Conservation (phyloP, 2,329 filamentous ascomycete species). For the Hansfordia pulvinata region DNA sequence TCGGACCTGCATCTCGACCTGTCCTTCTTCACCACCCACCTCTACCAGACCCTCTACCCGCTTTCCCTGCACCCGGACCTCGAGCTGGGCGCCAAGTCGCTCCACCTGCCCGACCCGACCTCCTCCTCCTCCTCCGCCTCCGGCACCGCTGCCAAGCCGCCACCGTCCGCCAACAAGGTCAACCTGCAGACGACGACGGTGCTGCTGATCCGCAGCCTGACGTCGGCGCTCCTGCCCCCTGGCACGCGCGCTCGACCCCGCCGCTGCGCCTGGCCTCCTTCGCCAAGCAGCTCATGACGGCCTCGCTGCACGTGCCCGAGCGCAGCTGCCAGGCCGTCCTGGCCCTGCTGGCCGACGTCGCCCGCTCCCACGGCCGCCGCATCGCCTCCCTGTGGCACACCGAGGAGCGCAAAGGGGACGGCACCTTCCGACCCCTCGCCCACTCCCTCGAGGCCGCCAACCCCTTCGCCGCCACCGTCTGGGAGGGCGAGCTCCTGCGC, state of each 20-base stretch:
- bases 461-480: slow-evolving; percentile 78
- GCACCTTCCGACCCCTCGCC: slow-evolving; percentile 63
- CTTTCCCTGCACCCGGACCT: slow-evolving; percentile 75
- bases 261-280: slow-evolving; percentile 83
- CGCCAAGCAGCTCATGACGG: slow-evolving; percentile 76
- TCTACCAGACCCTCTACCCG: slow-evolving; percentile 74
- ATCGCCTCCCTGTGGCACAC: slow-evolving; percentile 84
- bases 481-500: slow-evolving; percentile 82
- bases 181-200: slow-evolving; percentile 94
- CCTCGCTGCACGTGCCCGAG: slow-evolving; percentile 76
- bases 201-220: slow-evolving; percentile 75
- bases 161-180: no score
- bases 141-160: slow-evolving; percentile 23
- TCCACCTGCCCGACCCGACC: slow-evolving; percentile 56
- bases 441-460: slow-evolving; percentile 74
- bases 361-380: slow-evolving; percentile 70
- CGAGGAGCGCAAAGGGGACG: slow-evolving; percentile 85
- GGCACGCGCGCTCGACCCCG: slow-evolving; percentile 61
- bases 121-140: slow-evolving; percentile 22
- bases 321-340: slow-evolving; percentile 75
- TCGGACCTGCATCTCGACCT: slow-evolving; percentile 77
- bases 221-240: slow-evolving; percentile 66
- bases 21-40: slow-evolving; percentile 86
- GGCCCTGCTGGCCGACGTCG: slow-evolving; percentile 63
- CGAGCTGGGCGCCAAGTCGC: slow-evolving; percentile 63